A percentile compares a stretch with the other conserved stretches of the same genome.
These are phyloP conservation scores for Bretschneidera sinensis DNA, from an alignment of 345 rosid genomes.

Conservation along the genomic window DNA sequence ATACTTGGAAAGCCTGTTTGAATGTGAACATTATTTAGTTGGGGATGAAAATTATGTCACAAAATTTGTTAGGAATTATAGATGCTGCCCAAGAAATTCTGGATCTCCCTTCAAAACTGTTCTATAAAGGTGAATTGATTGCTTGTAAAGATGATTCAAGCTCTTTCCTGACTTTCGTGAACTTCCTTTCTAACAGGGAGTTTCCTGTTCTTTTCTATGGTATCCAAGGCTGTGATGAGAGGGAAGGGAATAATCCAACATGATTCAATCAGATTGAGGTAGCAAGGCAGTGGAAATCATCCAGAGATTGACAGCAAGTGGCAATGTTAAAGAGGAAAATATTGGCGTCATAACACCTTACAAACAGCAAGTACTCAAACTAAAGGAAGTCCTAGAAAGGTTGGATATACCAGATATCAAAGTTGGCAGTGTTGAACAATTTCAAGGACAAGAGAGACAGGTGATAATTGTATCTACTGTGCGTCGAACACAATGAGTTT, in stretches of 20 bases:
- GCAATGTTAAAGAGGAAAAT: conserved; percentile 48
- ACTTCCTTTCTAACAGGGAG: conserved; percentile 56
- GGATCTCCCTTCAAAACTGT: conserved; percentile 72
- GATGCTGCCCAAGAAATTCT: conserved; percentile 82
- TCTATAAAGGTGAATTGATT: conserved; percentile 71
- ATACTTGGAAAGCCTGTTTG: conserved; percentile 74
- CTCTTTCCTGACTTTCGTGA: conserved; percentile 31
- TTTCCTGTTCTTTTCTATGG: conserved; percentile 86
- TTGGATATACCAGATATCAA: conserved; percentile 58
- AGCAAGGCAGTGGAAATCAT: conserved; percentile 72
- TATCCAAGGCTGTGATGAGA: conserved; percentile 94
- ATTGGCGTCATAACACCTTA: conserved; percentile 90
- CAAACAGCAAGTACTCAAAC: conserved; percentile 80
- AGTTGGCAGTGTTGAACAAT: conserved; percentile 95
- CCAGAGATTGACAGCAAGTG: conserved; percentile 42
- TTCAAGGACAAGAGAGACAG: conserved; percentile 89
- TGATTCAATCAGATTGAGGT: conserved; percentile 92
- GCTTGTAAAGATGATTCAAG: conserved; percentile 65
- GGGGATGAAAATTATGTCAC: conserved; percentile 67
- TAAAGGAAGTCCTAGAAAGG: conserved; percentile 62
- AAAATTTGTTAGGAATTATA: conserved; percentile 68
- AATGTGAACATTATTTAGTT: conserved; percentile 39
- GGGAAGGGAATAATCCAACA: conserved; percentile 91
- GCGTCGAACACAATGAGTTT: conserved; percentile 65
- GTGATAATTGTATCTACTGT: conserved; percentile 85